phyloP scores from a whole-genome alignment of 2,329 filamentous ascomycete genomes.

The Albophoma yamanashiensis region DNA sequence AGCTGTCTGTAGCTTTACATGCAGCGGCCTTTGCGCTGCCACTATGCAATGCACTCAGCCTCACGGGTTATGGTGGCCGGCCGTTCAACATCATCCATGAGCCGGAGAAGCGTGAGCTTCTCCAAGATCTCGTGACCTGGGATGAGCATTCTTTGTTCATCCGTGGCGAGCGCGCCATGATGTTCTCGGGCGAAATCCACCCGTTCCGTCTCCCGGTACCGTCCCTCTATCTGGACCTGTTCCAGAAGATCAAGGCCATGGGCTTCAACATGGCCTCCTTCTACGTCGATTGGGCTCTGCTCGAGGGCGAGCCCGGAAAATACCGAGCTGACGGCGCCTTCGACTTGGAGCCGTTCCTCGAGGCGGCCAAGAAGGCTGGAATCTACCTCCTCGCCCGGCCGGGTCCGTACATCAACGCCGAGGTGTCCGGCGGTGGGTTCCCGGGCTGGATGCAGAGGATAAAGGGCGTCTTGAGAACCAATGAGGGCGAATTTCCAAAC shows the following conservation, averaged over 20 bases:
- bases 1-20: slow-evolving; percentile 6
- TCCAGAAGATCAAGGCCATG: slow-evolving; percentile 73
- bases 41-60: slow-evolving; percentile 6
- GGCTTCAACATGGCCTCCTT: slow-evolving; percentile 75
- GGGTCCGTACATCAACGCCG: slow-evolving; percentile 71
- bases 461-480: slow-evolving; percentile 53
- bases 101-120: slow-evolving; percentile 11
- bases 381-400: slow-evolving; percentile 67
- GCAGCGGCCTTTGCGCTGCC: slow-evolving; percentile 5
- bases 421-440: slow-evolving; percentile 66
- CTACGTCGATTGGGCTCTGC: slow-evolving; percentile 67
- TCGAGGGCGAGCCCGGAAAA: slow-evolving; percentile 62
- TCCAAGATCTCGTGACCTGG: slow-evolving; percentile 48
- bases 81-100: slow-evolving; percentile 12
- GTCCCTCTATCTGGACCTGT: slow-evolving; percentile 53
- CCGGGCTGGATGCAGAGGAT: slow-evolving; percentile 69
- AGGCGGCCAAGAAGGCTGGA: slow-evolving; percentile 60
- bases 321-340: slow-evolving; percentile 65
- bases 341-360: slow-evolving; percentile 63
- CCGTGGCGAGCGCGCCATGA: slow-evolving; percentile 56
- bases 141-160: slow-evolving; percentile 63
- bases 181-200: slow-evolving; percentile 67
- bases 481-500: slow-evolving; percentile 48
- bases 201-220: slow-evolving; percentile 45
- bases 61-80: slow-evolving; percentile 7